Evolutionary conservation across 805 yeast genomes (phyloP).

Genomic region (Ogataea ramenticola): DNA sequence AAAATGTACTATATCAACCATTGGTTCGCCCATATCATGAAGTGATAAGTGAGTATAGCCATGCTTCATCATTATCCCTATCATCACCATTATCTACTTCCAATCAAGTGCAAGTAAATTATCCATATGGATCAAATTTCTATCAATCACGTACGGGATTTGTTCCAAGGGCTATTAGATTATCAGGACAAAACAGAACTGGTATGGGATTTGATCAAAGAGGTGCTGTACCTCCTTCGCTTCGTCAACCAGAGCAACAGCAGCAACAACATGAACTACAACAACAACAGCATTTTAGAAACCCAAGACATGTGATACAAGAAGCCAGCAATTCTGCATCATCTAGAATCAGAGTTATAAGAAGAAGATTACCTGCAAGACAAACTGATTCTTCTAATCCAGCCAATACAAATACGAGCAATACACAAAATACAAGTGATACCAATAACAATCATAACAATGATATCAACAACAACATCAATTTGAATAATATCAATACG

Average conservation of each 20-base stretch:
- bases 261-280: neutral
- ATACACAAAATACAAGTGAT: neutral
- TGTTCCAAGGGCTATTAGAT: too few species aligned
- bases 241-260: too few species aligned
- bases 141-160: too few species aligned
- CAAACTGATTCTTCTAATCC: neutral
- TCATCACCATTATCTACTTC: neutral
- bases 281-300: neutral
- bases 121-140: too few species aligned
- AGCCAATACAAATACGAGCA: neutral
- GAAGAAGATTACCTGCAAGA: conserved; percentile 1
- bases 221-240: too few species aligned
- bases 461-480: neutral
- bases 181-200: too few species aligned
- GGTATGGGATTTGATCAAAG: too few species aligned
- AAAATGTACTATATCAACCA: conserved; percentile 14
- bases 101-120: too few species aligned
- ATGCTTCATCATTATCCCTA: neutral
- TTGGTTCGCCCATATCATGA: conserved; percentile 24
- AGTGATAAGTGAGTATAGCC: conserved; percentile 5
- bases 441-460: too few species aligned
- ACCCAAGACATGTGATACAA: neutral
- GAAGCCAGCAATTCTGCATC: neutral
- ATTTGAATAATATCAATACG: neutral
- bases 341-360: neutral